Base-by-base conservation (phyloP, 495 filamentous ascomycete species). In the Oleoguttula mirabilis region DNA sequence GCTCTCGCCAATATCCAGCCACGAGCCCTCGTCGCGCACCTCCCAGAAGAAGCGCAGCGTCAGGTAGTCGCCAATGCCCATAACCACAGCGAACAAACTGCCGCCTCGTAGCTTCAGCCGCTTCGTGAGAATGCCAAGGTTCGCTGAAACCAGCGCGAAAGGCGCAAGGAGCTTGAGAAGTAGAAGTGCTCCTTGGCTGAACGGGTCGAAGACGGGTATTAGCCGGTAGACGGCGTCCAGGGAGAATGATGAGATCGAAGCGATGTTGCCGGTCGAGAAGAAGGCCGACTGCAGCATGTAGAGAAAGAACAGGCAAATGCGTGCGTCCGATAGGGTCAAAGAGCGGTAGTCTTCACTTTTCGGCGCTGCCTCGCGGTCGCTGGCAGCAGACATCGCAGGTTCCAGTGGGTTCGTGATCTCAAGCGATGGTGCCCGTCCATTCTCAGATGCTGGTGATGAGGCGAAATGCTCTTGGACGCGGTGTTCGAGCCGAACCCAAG, bases 41-140 rank as follows among this genome's bases (percentile, higher is more conserved):
- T 94, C 79, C 72, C 80, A 99, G 62, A 99, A 99, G 69, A 99
- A 99, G 60, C 90, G 86, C 41, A 99, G 68, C 3, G 92, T 96
- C 54, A 96, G 68, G 33, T 94, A 76, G 60, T 99, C 92, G 37
- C 83, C 83, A 35, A 93, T 73, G 12, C 84, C 47, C 78, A 94
- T 94, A 32, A 92, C 85, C 1, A 93, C 61, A 84, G 94, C 94
- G 65, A 95, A 94, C 17, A 99, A 66, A 14, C 84, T 85, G 35
- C 82, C 83, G 7, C 77, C 77, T 3, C 84, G 80, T 0, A 96
- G 79, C 25, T 84, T 80, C 2, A 96, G 66, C 3, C 79, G 64
- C 39, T 76, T 76, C 61, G 94, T 96, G n/a, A 99, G 73, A 30
- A 96, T 84, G 1, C 87, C 92, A 15, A 99, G 71, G 55, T 93